These are phyloP conservation scores for Chrysanthemum makinoi DNA, from an alignment of 129 eudicot genomes.

Conservation along the genomic window DNA sequence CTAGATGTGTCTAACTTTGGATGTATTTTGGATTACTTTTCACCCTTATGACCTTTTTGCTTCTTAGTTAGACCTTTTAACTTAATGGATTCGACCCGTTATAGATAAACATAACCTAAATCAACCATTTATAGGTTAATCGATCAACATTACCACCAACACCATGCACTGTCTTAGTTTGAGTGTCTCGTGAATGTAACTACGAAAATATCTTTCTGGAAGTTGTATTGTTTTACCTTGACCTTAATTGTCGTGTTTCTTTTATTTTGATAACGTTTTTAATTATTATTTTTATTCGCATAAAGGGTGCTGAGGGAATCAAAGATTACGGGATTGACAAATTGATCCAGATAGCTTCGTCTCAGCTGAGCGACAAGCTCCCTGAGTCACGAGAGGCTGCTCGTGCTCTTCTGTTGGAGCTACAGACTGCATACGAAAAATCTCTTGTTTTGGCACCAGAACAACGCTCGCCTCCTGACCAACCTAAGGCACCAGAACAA, in stretches of 20 bases:
- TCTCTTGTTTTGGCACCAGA: constrained; percentile 35
- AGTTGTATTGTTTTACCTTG: background rate
- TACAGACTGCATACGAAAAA: constrained; percentile 52
- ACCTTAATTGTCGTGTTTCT: background rate
- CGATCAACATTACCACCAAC: too few species aligned
- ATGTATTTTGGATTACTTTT: background rate
- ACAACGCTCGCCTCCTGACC: constrained; percentile 17
- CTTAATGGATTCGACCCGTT: background rate
- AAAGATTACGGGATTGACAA: constrained; percentile 70
- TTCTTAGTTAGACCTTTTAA: background rate
- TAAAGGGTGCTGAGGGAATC: constrained; percentile 72
- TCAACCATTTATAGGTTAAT: too few species aligned
- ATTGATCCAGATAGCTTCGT: constrained; percentile 64
- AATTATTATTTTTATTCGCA: background rate
- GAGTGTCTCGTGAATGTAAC: background rate
- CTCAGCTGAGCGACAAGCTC: constrained; percentile 83
- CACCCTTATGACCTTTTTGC: background rate
- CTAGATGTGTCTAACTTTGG: background rate
- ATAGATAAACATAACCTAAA: background rate
- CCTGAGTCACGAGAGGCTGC: constrained; percentile 93
- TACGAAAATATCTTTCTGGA: background rate
- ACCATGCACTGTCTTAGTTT: background rate
- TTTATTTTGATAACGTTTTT: background rate
- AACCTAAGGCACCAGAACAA: constrained; percentile 14
- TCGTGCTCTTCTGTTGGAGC: constrained; percentile 64